These are phyloP conservation scores for Tricholoma hemisulphureum DNA, from an alignment of 768 basidiomycete genomes.

Conservation along the genomic window DNA sequence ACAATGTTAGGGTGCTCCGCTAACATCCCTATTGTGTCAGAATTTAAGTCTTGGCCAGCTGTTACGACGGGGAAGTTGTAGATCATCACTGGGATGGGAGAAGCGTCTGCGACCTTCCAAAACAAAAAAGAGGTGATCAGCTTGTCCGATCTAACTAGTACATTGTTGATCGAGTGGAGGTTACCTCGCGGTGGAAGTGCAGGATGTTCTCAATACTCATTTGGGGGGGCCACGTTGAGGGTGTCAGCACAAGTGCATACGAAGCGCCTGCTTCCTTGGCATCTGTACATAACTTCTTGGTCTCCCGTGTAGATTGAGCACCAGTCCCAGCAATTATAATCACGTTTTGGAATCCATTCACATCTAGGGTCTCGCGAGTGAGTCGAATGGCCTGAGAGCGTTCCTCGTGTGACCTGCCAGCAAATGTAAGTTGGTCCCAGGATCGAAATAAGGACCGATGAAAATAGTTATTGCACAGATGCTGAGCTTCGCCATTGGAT, in stretches of 20 bases:
- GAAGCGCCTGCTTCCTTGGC: constrained; percentile 82
- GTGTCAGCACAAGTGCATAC: constrained; percentile 73
- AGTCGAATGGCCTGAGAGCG: constrained; percentile 60
- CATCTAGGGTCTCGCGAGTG: constrained; percentile 70
- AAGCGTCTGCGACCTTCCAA: constrained; percentile 60
- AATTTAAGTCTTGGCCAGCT: constrained; percentile 82
- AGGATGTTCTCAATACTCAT: constrained; percentile 65
- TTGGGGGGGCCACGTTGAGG: constrained; percentile 64
- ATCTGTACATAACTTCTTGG: constrained; percentile 63
- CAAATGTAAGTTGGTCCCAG: neutral
- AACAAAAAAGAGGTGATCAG: constrained; percentile 7
- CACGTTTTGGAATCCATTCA: constrained; percentile 64
- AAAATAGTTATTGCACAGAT: constrained; percentile 44
- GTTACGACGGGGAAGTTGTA: constrained; percentile 87
- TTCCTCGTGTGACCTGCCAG: constrained; percentile 58
- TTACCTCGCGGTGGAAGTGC: constrained; percentile 63
- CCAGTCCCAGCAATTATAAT: constrained; percentile 84
- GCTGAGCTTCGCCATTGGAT: constrained; percentile 75
- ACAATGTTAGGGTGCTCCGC: constrained; percentile 82
- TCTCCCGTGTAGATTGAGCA: constrained; percentile 76
- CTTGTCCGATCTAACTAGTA: neutral
- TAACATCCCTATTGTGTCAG: constrained; percentile 67
- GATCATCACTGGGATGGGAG: constrained; percentile 71
- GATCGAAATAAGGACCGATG: neutral
- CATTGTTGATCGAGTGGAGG: constrained; percentile 6